These are phyloP conservation scores for Schwanniomyces occidentalis DNA, from an alignment of 805 yeast species.

Conservation along the genomic window DNA sequence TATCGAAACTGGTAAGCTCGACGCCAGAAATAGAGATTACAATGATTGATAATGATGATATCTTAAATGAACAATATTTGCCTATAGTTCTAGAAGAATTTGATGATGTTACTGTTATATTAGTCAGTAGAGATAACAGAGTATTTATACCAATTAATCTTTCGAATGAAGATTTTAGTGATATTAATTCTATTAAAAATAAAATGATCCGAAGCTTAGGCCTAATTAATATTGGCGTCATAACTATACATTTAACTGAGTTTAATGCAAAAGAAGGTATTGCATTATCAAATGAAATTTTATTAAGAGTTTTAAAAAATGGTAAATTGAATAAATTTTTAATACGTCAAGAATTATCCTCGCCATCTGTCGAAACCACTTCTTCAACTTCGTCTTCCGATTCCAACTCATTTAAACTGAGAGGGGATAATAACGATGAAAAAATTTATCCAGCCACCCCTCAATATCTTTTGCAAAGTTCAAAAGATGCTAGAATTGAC, in stretches of 20 bases:
- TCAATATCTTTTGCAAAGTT: constrained; percentile 54
- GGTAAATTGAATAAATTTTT: constrained; percentile 34
- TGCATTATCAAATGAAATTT: constrained; percentile 50
- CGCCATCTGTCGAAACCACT: constrained; percentile 34
- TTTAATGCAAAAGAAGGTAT: constrained; percentile 60
- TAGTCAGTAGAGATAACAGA: constrained; percentile 65
- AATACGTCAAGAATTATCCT: constrained; percentile 31
- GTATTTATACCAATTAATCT: constrained; percentile 50
- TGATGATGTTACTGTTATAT: constrained; percentile 30
- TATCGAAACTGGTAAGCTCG: too few species aligned
- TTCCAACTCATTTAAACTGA: constrained; percentile 53
- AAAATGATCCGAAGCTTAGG: constrained; percentile 38
- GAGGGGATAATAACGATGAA: constrained; percentile 38
- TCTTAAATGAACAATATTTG: constrained; percentile 19
- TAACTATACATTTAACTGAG: constrained; percentile 65
- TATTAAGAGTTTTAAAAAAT: constrained; percentile 36
- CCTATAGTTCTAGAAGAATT: constrained; percentile 7
- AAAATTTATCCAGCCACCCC: constrained; percentile 65
- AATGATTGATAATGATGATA: constrained; percentile 32
- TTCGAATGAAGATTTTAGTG: constrained; percentile 12
- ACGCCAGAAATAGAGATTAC: too few species aligned
- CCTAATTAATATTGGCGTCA: constrained; percentile 29
- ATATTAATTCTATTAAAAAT: constrained; percentile 38
- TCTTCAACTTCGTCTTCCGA: constrained; percentile 54
- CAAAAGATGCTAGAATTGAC: constrained; percentile 45